Conservation (phyloP, 306 rosid species). For the Trichosanthes cucumerina region DNA sequence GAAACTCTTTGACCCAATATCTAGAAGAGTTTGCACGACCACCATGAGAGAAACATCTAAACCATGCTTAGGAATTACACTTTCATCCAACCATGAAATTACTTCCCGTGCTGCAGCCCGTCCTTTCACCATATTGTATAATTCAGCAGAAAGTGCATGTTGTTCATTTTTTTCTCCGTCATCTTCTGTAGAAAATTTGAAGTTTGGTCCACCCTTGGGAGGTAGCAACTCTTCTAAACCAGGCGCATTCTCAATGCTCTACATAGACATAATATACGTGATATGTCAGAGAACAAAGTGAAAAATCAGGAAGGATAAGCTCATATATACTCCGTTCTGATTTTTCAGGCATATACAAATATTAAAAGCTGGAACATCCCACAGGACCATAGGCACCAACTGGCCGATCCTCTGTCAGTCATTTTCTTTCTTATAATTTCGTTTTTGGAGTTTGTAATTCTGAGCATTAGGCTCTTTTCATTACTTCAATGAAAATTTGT, state of each 20-base stretch:
- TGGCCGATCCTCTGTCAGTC: not conserved
- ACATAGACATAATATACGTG: constrained; percentile 13
- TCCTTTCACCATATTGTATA: constrained; percentile 80
- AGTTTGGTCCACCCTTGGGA: constrained; percentile 78
- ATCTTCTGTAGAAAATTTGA: constrained; percentile 47
- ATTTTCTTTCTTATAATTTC: too few relatives aligned
- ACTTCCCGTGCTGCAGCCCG: constrained; percentile 70
- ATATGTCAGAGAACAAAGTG: constrained; percentile 10
- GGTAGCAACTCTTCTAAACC: constrained; percentile 95
- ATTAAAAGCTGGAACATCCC: not conserved
- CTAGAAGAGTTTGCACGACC: constrained; percentile 75
- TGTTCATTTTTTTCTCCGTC: constrained; percentile 45
- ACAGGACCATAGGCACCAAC: not conserved
- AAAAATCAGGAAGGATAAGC: not conserved
- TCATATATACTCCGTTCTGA: not conserved
- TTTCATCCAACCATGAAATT: constrained; percentile 82
- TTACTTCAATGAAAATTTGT: too few relatives aligned
- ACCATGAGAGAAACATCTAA: constrained; percentile 68
- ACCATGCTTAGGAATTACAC: constrained; percentile 62
- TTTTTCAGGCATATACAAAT: not conserved
- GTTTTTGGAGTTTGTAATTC: too few relatives aligned
- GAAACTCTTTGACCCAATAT: constrained; percentile 94
- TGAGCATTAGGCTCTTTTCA: too few relatives aligned
- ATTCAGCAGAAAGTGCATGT: constrained; percentile 54
- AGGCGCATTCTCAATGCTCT: constrained; percentile 96